Evolutionary conservation across 2,329 filamentous ascomycete species (phyloP), one percentile per base, ranked within the genome.

Genomic region (Rugonectria rugulosa): DNA sequence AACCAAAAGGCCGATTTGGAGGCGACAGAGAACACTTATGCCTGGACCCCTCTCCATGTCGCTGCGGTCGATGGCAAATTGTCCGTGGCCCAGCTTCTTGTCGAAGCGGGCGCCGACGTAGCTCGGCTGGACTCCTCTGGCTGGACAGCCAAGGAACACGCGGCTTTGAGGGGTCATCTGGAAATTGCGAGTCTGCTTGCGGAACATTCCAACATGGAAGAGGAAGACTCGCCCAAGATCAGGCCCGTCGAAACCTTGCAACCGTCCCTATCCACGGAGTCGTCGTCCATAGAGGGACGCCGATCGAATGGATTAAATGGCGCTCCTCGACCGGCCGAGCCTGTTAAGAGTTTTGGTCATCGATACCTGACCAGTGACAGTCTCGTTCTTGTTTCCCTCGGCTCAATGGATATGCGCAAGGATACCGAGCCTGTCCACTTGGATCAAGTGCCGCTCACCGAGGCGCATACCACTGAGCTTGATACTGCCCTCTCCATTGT

Each of bases 21-120:
- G 65, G 77, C 96, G 29, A 77, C 83, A 0, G 95, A 99, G 70
- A 90, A 89, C 49, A 89, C 89, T 0, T 98, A 96, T 69, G 87
- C 89, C 3, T 99, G 95, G 94, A 97, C 95, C 1, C 91, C 95
- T n/a, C 79, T 99, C 11, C 95, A 97, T 69, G 89, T 97, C 61
- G 91, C 94, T 9, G 91, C 90, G 49, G 94, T 98, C 3, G 93
- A 99, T 68, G 94, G 94, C 0, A 89, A 92, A 61, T 73, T 92
- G 10, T 75, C 82, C 0, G 85, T 97, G 34, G 90, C 90, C 1
- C 83, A 92, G 68, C 79, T 95, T 20, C 80, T 99, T 5, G 83
- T 96, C 34, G 84, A 88, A 43, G 88, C 89, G 19, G 91, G 91
- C 2, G 91, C 92, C 0, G 86, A 96, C 56, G 76, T 92, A 3